Evolutionary conservation across 495 filamentous ascomycete genomes (phyloP), one percentile per base, ranked within the genome.

Genomic region (Astrocystis sublimbata): DNA sequence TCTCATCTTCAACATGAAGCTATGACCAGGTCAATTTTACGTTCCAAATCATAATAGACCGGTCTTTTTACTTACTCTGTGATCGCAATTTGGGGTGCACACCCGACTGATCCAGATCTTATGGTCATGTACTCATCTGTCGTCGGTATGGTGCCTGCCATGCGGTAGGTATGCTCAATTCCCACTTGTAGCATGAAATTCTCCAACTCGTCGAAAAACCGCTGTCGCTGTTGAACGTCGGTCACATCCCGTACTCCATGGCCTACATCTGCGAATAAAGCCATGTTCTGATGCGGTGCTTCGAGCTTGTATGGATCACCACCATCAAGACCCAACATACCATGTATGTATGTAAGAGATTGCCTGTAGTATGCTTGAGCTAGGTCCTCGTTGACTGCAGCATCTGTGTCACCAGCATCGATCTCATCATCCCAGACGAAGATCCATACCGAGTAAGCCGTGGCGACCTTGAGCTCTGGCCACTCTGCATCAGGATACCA

Each of bases 401-500:
- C 68, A 42, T 71, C 69, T 36, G 69, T 71, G n/a, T 71, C 69
- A 35, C 69, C 67, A 12, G 60, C 67, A 45, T 71, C 69, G 19
- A 71, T 64, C 26, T 70, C 65, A 26, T 68, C 69, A 50, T 72
- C 65, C 69, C 69, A 69, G 58, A 69, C 64, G 50, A 72, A 72
- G 30, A 72, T 72, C 69, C 67, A 72, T 49, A 70, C 65, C 7
- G 67, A 68, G 42, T 69, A 70, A 2, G 65, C 67, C 15, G 69
- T 69, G 15, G 67, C 67, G 17, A 67, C 65, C 40, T 62, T 58
- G 5, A 69, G 69, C 56, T 69, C 69, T 26, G 60, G 50, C 69
- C 69, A 69, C 61, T 72, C 65, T 36, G 69, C 62, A 58, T 68
- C 67, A 17, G 67, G 67, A 35, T 72, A 70, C 69, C 67, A 72